Evolutionary conservation across 2,329 filamentous ascomycete species (phyloP).

Genomic region (Pseudogymnoascus sp.): DNA sequence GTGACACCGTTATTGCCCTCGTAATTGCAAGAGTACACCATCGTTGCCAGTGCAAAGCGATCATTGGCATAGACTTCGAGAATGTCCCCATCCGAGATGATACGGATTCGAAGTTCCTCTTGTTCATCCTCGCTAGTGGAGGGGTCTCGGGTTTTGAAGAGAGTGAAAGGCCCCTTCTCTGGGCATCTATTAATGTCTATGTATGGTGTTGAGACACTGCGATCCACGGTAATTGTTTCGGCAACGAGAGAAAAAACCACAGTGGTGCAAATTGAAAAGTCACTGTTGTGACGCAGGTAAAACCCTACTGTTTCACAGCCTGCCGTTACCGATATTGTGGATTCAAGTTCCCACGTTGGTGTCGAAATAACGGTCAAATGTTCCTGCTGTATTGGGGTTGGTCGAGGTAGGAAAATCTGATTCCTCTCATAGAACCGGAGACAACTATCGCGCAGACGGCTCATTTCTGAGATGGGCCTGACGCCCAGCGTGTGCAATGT

Average conservation of each 20-base stretch:
- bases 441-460: conserved; percentile 1
- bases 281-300: background rate
- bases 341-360: background rate
- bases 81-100: conserved; percentile 18
- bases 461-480: conserved; percentile 17
- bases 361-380: background rate
- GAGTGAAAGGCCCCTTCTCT: background rate
- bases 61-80: conserved; percentile 20
- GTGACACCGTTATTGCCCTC: background rate
- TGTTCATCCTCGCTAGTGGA: background rate
- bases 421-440: background rate
- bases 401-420: background rate
- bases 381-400: background rate
- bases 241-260: background rate
- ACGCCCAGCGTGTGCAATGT: conserved; percentile 15
- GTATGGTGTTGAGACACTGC: background rate
- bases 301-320: conserved; percentile 1
- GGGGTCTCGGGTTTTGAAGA: background rate
- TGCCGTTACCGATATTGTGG: background rate
- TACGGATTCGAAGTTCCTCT: conserved; percentile 9
- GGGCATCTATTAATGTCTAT: background rate
- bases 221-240: conserved; percentile 11
- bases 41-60: conserved; percentile 18
- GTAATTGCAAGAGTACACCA: conserved; percentile 15
- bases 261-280: background rate